Evolutionary conservation across 2,329 filamentous ascomycete species (phyloP), one percentile per base, ranked within the genome.

Genomic region (Thielaviopsis populi): DNA sequence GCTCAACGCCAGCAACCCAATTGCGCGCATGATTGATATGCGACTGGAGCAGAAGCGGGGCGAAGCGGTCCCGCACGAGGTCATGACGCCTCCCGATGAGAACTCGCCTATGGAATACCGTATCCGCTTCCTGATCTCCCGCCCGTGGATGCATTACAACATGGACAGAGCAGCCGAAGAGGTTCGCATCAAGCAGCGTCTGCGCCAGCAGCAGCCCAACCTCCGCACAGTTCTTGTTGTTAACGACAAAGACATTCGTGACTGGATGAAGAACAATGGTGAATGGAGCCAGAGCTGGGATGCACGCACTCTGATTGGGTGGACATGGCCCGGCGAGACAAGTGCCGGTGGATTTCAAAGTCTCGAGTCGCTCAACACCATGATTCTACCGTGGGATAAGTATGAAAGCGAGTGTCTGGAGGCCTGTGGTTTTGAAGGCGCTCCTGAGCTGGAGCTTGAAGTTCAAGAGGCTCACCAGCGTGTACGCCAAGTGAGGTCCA

Each of bases 141-240:
- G 65, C 6, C 65, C 65, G 3, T 66, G 65, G 65, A 48, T 66
- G 61, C 65, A 66, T 30, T 63, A 46, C 43, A 43, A 63, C 17
- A 43, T 61, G 42, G 56, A 63, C 27, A 41, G 37, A n/a, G 24
- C 40, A 10, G 24, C 53, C 1, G 61, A 66, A 11, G 42, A 58
- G 17, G 53, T 58, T 37, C 65, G 65, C 24, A 56, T 66, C 27
- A 24, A 58, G n/a, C 24, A 50, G 5, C 42, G 59, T 27, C n/a
- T 61, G 13, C 11, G 1, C 19, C 10, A 46, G 27, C n/a, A 42
- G 11, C 59, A 53, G 48, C 33, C 58, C 6, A 50, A 43, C n/a
- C 40, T 64, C 5, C 41, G 50, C 22, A n/a, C 11, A 19, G 19
- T 40, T 27, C 50, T 46, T 17, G n/a, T 5, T 13, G 19, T 53